These are phyloP conservation scores for Ganoderma meredithae DNA, from an alignment of 1,284 basidiomycete species.

Conservation along the genomic window DNA sequence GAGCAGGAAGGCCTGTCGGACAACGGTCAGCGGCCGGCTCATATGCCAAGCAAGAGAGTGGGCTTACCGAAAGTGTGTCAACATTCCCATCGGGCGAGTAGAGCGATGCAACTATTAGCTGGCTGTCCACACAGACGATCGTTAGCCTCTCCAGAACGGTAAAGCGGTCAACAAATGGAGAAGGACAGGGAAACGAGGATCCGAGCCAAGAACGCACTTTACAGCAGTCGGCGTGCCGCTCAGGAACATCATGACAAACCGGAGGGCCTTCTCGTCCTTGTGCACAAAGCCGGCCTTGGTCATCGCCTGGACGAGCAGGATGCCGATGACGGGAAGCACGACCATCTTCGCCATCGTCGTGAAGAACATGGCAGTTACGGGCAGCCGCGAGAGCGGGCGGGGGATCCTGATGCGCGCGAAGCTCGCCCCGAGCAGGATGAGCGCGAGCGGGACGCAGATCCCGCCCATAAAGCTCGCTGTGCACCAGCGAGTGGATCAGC, in stretches of 20 bases:
- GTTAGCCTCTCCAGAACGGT: neutral
- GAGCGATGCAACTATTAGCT: slow-evolving; percentile 48
- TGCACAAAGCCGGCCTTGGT: slow-evolving; percentile 47
- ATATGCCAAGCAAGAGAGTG: neutral
- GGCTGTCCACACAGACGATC: slow-evolving; percentile 35
- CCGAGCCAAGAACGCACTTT: slow-evolving; percentile 39
- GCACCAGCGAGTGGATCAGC: neutral
- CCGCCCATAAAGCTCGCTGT: slow-evolving; percentile 54
- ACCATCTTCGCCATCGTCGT: slow-evolving; percentile 58
- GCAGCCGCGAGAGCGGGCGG: slow-evolving; percentile 49
- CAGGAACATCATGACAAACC: slow-evolving; percentile 54
- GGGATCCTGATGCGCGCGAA: slow-evolving; percentile 58
- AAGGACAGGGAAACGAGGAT: neutral
- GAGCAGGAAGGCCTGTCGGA: slow-evolving; percentile 46
- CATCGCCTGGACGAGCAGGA: slow-evolving; percentile 52
- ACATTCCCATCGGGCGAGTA: slow-evolving; percentile 49
- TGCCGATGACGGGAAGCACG: slow-evolving; percentile 58
- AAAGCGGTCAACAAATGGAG: neutral
- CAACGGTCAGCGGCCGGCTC: neutral
- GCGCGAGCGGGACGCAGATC: slow-evolving; percentile 57
- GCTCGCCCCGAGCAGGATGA: slow-evolving; percentile 62
- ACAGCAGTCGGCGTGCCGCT: slow-evolving; percentile 48
- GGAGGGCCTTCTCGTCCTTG: slow-evolving; percentile 45
- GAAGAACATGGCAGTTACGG: slow-evolving; percentile 55
- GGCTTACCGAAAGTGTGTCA: slow-evolving; percentile 46